Evolutionary conservation across 225 moss, liverwort and hornwort species (phyloP), one percentile per base, ranked within the genome.

Genomic region (Lunularia cruciata): DNA sequence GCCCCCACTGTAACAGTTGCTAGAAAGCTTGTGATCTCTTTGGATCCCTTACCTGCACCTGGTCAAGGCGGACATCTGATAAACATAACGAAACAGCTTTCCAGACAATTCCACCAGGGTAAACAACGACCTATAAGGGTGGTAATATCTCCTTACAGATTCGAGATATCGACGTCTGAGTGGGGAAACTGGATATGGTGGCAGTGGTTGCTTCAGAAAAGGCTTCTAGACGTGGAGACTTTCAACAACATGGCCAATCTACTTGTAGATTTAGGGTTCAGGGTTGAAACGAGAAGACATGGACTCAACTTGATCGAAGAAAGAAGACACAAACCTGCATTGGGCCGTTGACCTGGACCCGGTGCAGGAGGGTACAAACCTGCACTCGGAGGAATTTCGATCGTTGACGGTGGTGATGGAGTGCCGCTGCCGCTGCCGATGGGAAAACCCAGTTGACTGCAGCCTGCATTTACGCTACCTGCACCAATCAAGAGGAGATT

Each of bases 381-480:
- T 77, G 47, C 65, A 77, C 30, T 63, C 38, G 60, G 60, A 51
- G 73, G 63, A 61, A 30, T 57, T 43, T 61, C 32, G 19, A 47
- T 19, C 26, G 33, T 38, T 26, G 34, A 3, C 35, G 25, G n/a
- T 68, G 63, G 68, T 19, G 16, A 37, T 9, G 62, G 19, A n/a
- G 48, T 38, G 64, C 42, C 0, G 10, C 16, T 38, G 47, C 4
- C 1, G 42, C n/a, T n/a, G n/a, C n/a, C 1, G 2, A 78, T 55
- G 10, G 78, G 73, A 35, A 78, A 11, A 38, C 43, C 35, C 15
- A 79, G 60, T 14, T 42, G 39, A 19, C 40, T 4, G 39, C 78
- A 79, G 22, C 64, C 64, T 37, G 63, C 78, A 14, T 5, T 16
- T 12, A 79, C 51, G 28, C 34, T 74, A 70, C 78, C 78, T 79